Evolutionary conservation across 805 yeast species (phyloP), one percentile per base, ranked within the genome.

Genomic region (Barnettozyma sp.): DNA sequence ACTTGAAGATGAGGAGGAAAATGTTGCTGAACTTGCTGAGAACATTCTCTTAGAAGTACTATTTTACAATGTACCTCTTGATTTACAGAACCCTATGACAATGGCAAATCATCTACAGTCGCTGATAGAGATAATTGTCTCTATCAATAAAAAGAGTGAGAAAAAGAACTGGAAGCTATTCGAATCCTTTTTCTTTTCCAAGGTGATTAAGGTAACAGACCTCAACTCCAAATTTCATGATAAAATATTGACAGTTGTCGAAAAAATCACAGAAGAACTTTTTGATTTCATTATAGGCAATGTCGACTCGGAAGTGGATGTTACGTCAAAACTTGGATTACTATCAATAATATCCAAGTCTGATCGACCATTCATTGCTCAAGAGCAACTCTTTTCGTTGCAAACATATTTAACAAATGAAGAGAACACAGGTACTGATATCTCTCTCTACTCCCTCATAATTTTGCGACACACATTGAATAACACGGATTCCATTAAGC

Each of bases 1-100:
- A 39, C 41, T 76, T 2, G 81, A 81, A 36, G 95, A 84, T 52
- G 88, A 80, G 42, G 94, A 86, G 44, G 77, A 72, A 24, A 40
- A 59, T 1, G 62, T 76, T 2, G 58, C 65, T 7, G 73, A 70
- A 2, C 43, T 61, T 7, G 68, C 78, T 0, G 62, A 56, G 30
- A 34, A 39, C 15, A 45, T 57, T 3, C 42, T 78, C 18, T 26
- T 60, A 1, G 62, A 62, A 1, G 38, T 63, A 14, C 62, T 73
- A 64, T 63, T 71, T 26, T 27, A 13, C n/a, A 11, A 3, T 18
- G 28, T 40, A 2, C 27, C 42, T 2, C 16, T 53, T 5, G 28
- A 24, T 1, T 38, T 38, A 15, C 40, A 15, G 2, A 33, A 41
- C 20, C 31, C 23, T 4, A n/a, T 23, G 1, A 15, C 20, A 9